A percentile compares a stretch with the other conserved stretches of the same genome.
Evolutionary conservation across 106 monocot genomes (phyloP).

Genomic region (Dendrobium nobile): DNA sequence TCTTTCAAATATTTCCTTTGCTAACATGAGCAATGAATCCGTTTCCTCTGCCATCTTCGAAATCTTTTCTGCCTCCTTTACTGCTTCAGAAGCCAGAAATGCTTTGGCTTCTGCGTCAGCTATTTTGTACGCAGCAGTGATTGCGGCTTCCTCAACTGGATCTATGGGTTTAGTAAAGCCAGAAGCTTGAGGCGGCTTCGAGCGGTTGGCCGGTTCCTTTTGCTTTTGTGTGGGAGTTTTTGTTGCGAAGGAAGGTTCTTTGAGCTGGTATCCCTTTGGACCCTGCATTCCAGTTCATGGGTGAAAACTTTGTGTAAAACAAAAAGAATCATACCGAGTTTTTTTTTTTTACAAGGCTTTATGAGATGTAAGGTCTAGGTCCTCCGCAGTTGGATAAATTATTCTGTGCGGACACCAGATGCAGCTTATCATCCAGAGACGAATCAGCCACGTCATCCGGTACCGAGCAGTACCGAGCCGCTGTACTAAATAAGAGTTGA

Average conservation of each 20-base stretch:
- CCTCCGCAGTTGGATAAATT: no score
- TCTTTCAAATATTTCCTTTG: constrained; percentile 64
- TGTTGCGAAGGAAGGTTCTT: constrained; percentile 41
- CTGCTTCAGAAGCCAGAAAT: constrained; percentile 70
- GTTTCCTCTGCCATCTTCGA: constrained; percentile 72
- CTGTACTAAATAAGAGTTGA: no score
- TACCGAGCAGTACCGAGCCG: no score
- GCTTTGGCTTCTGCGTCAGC: constrained; percentile 86
- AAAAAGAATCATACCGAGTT: no score
- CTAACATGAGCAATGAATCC: constrained; percentile 46
- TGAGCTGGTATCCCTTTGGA: constrained; percentile 53
- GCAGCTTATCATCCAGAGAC: no score
- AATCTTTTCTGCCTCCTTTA: constrained; percentile 67
- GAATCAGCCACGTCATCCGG: no score
- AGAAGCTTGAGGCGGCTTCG: constrained; percentile 19
- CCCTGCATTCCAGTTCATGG: constrained; percentile 28
- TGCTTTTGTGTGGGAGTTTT: constrained; percentile 60
- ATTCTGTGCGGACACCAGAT: no score
- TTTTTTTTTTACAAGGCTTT: no score
- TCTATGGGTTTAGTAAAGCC: constrained; percentile 5
- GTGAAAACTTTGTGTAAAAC: not conserved
- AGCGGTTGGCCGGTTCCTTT: constrained; percentile 36
- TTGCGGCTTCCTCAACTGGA: constrained; percentile 32
- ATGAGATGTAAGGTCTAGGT: no score
- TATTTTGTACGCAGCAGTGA: constrained; percentile 51